These are phyloP conservation scores for Ustilago vetiveriae DNA, from an alignment of 1,284 basidiomycete species.

Conservation along the genomic window DNA sequence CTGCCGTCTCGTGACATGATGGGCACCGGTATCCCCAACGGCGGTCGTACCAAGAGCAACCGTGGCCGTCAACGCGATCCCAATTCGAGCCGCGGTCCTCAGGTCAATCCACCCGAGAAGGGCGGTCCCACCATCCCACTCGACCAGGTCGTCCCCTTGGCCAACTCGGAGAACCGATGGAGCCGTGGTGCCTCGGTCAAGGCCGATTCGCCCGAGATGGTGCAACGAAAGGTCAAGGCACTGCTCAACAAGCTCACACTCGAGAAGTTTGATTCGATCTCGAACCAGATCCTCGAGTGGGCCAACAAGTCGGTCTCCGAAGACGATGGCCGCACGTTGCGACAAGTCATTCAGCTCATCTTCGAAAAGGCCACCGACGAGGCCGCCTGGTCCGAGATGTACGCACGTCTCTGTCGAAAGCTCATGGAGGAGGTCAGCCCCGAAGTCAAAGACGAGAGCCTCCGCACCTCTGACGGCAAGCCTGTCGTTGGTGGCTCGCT, in stretches of 20 bases:
- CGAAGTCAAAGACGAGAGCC: conserved; percentile 81
- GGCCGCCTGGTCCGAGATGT: conserved; percentile 95
- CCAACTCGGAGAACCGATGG: conserved; percentile 85
- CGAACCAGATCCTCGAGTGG: conserved; percentile 89
- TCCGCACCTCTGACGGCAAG: conserved; percentile 77
- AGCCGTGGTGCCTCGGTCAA: conserved; percentile 51
- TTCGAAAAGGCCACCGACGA: conserved; percentile 98
- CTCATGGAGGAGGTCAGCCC: conserved; percentile 89
- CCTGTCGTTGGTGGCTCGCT: conserved; percentile 85
- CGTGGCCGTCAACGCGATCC: conserved; percentile 63
- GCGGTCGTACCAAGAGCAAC: conserved; percentile 62
- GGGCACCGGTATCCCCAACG: conserved; percentile 63
- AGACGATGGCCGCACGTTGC: conserved; percentile 90
- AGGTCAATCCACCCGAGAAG: conserved; percentile 67
- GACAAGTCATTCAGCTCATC: conserved; percentile 92
- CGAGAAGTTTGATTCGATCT: conserved; percentile 96
- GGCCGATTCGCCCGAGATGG: conserved; percentile 79
- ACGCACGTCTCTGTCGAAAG: conserved; percentile 90
- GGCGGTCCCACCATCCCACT: conserved; percentile 69
- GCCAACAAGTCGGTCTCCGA: conserved; percentile 93
- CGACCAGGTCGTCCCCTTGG: conserved; percentile 76
- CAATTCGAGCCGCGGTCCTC: conserved; percentile 52
- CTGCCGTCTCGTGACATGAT: conserved; percentile 66
- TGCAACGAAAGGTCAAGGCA: conserved; percentile 91
- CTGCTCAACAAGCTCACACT: conserved; percentile 96